Percentiles rank a stretch among this genome's conserved stretches.
These are phyloP conservation scores for Saccharomyces pastorianus DNA, from an alignment of 1,139 yeast species.

Conservation along the genomic window DNA sequence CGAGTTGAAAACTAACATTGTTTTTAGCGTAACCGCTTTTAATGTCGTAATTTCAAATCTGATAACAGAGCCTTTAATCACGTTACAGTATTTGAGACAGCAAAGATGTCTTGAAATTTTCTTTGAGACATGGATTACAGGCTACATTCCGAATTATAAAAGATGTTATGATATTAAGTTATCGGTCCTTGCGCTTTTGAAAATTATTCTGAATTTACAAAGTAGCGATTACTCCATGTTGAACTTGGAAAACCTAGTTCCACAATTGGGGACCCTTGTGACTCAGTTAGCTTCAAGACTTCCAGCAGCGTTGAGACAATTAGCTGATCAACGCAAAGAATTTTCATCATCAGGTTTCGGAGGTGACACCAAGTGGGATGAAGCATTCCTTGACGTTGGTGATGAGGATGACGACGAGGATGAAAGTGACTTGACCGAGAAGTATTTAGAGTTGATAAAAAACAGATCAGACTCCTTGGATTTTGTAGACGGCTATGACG, in stretches of 20 bases:
- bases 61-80: slow-evolving; percentile 49
- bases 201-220: slow-evolving; percentile 35
- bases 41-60: slow-evolving; percentile 64
- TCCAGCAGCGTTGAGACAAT: slow-evolving; percentile 60
- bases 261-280: slow-evolving; percentile 41
- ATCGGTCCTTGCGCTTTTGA: slow-evolving; percentile 58
- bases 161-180: slow-evolving; percentile 80
- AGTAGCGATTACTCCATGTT: slow-evolving; percentile 25
- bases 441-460: slow-evolving; percentile 39
- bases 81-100: slow-evolving; percentile 48
- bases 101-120: slow-evolving; percentile 42
- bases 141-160: slow-evolving; percentile 44
- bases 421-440: slow-evolving; percentile 25
- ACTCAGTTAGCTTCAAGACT: slow-evolving; percentile 46
- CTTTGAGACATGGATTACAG: slow-evolving; percentile 60
- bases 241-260: slow-evolving; percentile 23
- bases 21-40: slow-evolving; percentile 48
- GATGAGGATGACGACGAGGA: slow-evolving; percentile 42
- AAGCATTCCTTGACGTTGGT: slow-evolving; percentile 23
- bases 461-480: slow-evolving; percentile 39
- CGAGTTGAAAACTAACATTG: slow-evolving; percentile 31
- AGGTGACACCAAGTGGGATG: slow-evolving; percentile 29
- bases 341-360: slow-evolving; percentile 35
- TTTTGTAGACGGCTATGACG: slow-evolving; percentile 34
- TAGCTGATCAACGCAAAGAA: slow-evolving; percentile 58